A percentile compares a stretch with the other conserved stretches of the same genome.
These are phyloP conservation scores for Malassezia obtusa DNA, from an alignment of 1,284 basidiomycete species.

Conservation along the genomic window DNA sequence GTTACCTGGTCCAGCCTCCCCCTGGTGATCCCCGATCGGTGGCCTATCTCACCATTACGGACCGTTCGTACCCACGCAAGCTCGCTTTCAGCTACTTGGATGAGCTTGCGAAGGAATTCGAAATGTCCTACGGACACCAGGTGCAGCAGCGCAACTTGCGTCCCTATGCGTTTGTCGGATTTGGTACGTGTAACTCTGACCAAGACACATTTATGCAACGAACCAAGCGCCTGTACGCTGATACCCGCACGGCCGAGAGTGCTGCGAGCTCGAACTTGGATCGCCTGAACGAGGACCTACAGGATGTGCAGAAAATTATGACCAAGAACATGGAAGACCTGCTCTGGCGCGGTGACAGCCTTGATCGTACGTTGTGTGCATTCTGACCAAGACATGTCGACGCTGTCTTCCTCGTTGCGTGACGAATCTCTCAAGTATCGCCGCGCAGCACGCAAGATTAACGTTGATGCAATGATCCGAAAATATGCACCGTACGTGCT, in stretches of 20 bases:
- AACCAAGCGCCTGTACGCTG: slow-evolving; percentile 85
- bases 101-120: slow-evolving; percentile 90
- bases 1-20: slow-evolving; percentile 71
- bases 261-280: slow-evolving; percentile 63
- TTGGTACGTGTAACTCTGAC: slow-evolving; percentile 19
- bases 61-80: slow-evolving; percentile 93
- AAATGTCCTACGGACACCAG: slow-evolving; percentile 46
- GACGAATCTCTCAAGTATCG: slow-evolving; percentile 96
- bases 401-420: slow-evolving; percentile 88
- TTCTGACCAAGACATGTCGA: slow-evolving; percentile 61
- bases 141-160: slow-evolving; percentile 37
- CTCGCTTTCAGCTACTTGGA: slow-evolving; percentile 95
- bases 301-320: slow-evolving; percentile 98
- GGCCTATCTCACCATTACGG: slow-evolving; percentile 87
- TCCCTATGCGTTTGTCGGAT: slow-evolving; percentile 44
- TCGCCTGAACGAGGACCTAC: slow-evolving; percentile 84
- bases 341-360: slow-evolving; percentile 88
- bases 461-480: slow-evolving; percentile 80
- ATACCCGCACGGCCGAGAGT: slow-evolving; percentile 74
- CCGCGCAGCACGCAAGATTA: slow-evolving; percentile 88
- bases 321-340: slow-evolving; percentile 99
- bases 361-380: slow-evolving; percentile 59
- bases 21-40: slow-evolving; percentile 52
- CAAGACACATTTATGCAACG: slow-evolving; percentile 97
- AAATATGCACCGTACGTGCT: slow-evolving; percentile 83